Conservation (phyloP, 2,329 filamentous ascomycete species). For the Hymenoscyphus salicellus region DNA sequence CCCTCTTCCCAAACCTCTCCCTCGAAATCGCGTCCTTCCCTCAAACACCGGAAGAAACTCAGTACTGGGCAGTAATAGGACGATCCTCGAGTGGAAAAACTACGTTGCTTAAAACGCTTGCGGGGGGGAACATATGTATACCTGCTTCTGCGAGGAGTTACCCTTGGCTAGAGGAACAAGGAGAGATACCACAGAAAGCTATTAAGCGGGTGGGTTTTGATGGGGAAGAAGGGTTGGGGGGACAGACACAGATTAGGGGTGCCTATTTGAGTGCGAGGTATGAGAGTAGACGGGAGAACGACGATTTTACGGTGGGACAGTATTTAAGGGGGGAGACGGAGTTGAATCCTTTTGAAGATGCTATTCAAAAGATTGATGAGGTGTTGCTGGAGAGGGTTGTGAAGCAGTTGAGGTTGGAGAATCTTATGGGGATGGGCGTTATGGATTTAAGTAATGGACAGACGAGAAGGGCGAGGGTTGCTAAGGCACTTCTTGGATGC, state of each 20-base stretch:
- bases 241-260: slow-evolving; percentile 59
- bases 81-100: slow-evolving; percentile 77
- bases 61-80: slow-evolving; percentile 83
- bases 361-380: slow-evolving; percentile 48
- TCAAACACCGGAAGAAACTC: slow-evolving; percentile 33
- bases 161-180: slow-evolving; percentile 68
- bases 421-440: slow-evolving; percentile 76
- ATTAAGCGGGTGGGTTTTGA: slow-evolving; percentile 92
- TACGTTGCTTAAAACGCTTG: slow-evolving; percentile 74
- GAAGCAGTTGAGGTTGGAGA: slow-evolving; percentile 63
- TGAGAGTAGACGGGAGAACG: slow-evolving; percentile 80
- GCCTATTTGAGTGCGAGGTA: slow-evolving; percentile 88
- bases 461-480: slow-evolving; percentile 81
- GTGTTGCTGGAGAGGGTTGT: slow-evolving; percentile 61
- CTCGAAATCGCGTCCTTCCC: slow-evolving; percentile 65
- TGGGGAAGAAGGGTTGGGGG: slow-evolving; percentile 60
- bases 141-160: slow-evolving; percentile 75
- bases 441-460: slow-evolving; percentile 93
- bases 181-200: slow-evolving; percentile 58
- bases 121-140: slow-evolving; percentile 70
- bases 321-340: slow-evolving; percentile 81
- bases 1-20: slow-evolving; percentile 68
- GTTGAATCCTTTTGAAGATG: slow-evolving; percentile 66
- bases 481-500: slow-evolving; percentile 72
- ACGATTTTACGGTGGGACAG: slow-evolving; percentile 79